Percentiles rank a stretch among this genome's conserved stretches.
Conservation (phyloP, 495 filamentous ascomycete species). For the Aspergillus haitiensis region DNA sequence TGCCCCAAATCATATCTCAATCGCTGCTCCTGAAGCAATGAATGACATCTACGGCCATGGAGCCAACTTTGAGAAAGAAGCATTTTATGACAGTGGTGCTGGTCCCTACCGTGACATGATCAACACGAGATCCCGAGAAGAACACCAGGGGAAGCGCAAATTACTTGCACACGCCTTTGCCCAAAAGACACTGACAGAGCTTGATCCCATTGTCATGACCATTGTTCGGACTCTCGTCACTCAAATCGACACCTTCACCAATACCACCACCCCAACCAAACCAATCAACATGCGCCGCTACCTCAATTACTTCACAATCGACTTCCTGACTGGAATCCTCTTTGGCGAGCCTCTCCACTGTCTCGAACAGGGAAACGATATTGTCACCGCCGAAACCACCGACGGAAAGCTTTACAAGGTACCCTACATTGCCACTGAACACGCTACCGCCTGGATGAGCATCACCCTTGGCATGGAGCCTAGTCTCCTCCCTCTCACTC, state of each 20-base stretch:
- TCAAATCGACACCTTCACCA: conserved; percentile 7
- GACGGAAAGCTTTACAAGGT: conserved; percentile 3
- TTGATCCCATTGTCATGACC: conserved; percentile 35
- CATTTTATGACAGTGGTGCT: conserved; percentile 35
- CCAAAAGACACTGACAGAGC: conserved; percentile 35
- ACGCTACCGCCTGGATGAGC: neutral
- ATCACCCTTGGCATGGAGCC: neutral
- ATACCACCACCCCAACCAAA: neutral
- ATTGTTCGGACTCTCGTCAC: conserved; percentile 33
- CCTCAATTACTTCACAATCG: conserved; percentile 4
- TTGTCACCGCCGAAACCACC: neutral
- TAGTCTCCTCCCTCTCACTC: neutral
- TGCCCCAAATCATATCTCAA: conserved; percentile 50
- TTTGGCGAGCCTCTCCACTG: neutral
- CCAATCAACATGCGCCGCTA: conserved; percentile 1
- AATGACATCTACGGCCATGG: conserved; percentile 54
- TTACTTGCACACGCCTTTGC: conserved; percentile 48
- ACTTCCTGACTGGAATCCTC: neutral
- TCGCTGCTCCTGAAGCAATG: conserved; percentile 38
- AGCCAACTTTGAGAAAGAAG: conserved; percentile 45
- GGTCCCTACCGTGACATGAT: conserved; percentile 42
- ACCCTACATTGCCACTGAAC: neutral
- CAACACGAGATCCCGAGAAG: conserved; percentile 36
- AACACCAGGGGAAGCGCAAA: conserved; percentile 42
- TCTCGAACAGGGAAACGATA: neutral